Evolutionary conservation across 2,329 filamentous ascomycete species (phyloP), one percentile per base, ranked within the genome.

Genomic region (Trichoderma simmonsii): DNA sequence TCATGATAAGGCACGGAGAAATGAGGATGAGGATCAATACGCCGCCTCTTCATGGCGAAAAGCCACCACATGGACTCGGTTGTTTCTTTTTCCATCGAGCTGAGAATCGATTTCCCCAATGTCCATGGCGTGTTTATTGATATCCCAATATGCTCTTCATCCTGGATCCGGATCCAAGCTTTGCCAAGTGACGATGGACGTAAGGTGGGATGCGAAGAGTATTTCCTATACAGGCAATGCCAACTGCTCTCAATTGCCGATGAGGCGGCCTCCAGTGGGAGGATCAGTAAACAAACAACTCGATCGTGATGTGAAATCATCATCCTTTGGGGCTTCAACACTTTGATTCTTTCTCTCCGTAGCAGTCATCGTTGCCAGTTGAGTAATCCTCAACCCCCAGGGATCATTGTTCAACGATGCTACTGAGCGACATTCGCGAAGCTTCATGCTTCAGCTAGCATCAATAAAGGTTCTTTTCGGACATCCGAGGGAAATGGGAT

Each of bases 321-420:
- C 28, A 21, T 28, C 18, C 14, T 54, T 70, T 61, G 57, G 66
- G 57, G 56, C 9, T 70, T 70, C 66, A 70, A 54, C 39, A 61
- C 28, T n/a, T 62, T 54, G 57, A 30, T 21, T 54, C 48, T 24
- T 11, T n/a, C 66, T 24, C 14, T 24, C 39, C 39, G 34, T 21
- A 28, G n/a, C 8, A 64, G 61, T 21, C 48, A 36, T 18, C 28
- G 21, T 32, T 2, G 28, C 43, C 39, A 24, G 48, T 62, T 62
- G 26, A 62, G 39, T 70, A 70, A 70, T 70, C 56, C 39, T 18
- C 28, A 62, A 24, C 57, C n/a, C 51, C 57, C 21, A n/a, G 18
- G 15, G 14, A 9, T n/a, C 36, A n/a, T 4, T 26, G 28, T 21
- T 21, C 39, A 34, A 43, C 26, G 1, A 30, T 24, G 15, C 9